Conservation (phyloP, 225 moss, liverwort and hornwort genomes). For the Bryum argenteum region DNA sequence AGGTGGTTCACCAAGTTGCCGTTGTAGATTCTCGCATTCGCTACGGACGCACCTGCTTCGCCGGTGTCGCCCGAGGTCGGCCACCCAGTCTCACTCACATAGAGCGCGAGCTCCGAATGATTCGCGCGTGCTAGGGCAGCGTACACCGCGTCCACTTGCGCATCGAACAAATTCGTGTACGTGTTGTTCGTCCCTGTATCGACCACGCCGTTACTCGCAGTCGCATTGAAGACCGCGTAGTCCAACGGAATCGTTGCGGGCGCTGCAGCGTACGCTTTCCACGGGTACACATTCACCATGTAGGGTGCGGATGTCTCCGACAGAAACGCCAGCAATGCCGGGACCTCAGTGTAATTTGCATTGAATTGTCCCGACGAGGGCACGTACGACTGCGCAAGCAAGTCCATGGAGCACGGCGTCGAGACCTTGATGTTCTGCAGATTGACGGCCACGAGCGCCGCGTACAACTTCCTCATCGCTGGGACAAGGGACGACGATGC, state of each 20-base stretch:
- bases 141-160: slow-evolving; percentile 82
- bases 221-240: slow-evolving; percentile 74
- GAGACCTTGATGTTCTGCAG: slow-evolving; percentile 68
- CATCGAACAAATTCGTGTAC: slow-evolving; percentile 78
- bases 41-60: slow-evolving; percentile 52
- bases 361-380: slow-evolving; percentile 69
- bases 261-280: slow-evolving; percentile 64
- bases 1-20: slow-evolving; percentile 69
- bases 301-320: slow-evolving; percentile 54
- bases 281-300: slow-evolving; percentile 86
- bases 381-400: slow-evolving; percentile 57
- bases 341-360: slow-evolving; percentile 27
- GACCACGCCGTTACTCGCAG: slow-evolving; percentile 31
- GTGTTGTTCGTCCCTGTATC: slow-evolving; percentile 56
- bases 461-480: slow-evolving; percentile 71
- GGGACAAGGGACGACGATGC: slow-evolving; percentile 48
- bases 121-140: slow-evolving; percentile 63
- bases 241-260: slow-evolving; percentile 53
- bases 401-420: slow-evolving; percentile 63
- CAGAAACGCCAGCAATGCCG: slow-evolving; percentile 59
- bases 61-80: slow-evolving; percentile 58
- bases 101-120: slow-evolving; percentile 52
- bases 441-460: slow-evolving; percentile 55
- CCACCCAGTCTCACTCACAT: slow-evolving; percentile 86
- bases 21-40: slow-evolving; percentile 71